Evolutionary conservation across 2,329 filamentous ascomycete genomes (phyloP), one percentile per base, ranked within the genome.

Genomic region (Claviceps maximensis): DNA sequence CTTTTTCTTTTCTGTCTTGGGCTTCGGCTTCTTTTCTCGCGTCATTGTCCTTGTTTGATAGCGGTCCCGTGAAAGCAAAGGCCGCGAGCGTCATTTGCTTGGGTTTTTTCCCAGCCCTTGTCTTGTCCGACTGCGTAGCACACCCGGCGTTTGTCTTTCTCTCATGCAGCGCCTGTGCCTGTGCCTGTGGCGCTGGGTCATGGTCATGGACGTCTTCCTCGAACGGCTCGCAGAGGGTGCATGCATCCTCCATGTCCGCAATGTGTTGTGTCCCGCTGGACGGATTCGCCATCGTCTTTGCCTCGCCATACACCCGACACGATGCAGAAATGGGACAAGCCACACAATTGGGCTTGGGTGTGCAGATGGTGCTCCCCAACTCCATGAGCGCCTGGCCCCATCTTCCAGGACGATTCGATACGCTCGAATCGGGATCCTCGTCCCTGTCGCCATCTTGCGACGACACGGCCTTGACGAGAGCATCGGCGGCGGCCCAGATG

Each of bases 341-440:
- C 2, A 63, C 63, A 57, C 80, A 84, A 50, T 76, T 74, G 1
- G 80, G 80, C 57, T 76, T 77, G 0, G 80, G 80, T 7, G 73
- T 74, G 58, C 80, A 84, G 2, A 83, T 62, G 0, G 80, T 84
- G 56, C 79, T 82, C 3, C 80, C 80, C 4, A 84, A 69, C 60
- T 84, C 80, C 80, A 84, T 84, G 27, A 84, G 64, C 0, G 77
- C 80, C 60, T 84, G 80, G 0, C 81, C 81, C 80, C 80, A 83
- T 55, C 74, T 65, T 0, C 80, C 80, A 0, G 80, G 79, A 23
- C 75, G 63, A 51, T 77, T 72, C 23, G 64, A 58, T 0, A 61
- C 60, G 6, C 64, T 61, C 2, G 61, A 58, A 9, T 57, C 55
- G 0, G 25, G 6, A 36, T 54, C 58, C 9, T 56, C 57, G 0